Evolutionary conservation across 2,329 filamentous ascomycete species (phyloP), one percentile per base, ranked within the genome.

Genomic region (Cladosporium sp.): DNA sequence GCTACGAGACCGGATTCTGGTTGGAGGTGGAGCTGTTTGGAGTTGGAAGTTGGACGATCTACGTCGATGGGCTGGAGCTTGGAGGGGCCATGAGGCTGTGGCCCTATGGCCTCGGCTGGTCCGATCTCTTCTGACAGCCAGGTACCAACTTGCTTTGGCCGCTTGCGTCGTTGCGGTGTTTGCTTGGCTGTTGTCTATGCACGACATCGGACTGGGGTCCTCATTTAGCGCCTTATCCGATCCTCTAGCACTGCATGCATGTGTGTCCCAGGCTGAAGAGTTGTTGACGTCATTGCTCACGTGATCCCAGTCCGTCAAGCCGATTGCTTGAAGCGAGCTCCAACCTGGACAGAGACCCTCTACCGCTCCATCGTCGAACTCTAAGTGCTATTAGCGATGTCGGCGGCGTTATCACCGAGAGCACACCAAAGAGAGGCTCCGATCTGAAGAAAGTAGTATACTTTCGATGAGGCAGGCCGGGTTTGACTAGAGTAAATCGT

Each of bases 1-100:
- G 24, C 42, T 45, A n/a, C 25, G 42, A 4, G 4, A 20, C 42
- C 22, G 22, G 42, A 15, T 45, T 9, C 4, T 45, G 24, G 42
- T 28, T 28, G 24, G 24, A 28, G 25, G 42, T 45, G 42, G 42
- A 25, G 42, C 42, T 28, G 20, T 44, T 24, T 25, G 13, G 40
- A 9, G 22, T 45, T 17, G 42, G 15, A 45, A 45, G 24, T 45
- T 28, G 42, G 42, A 45, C 10, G 42, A 32, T 32, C 28, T 32
- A 10, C 28, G 12, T 32, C 28, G 12, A 10, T 32, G 17, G 42
- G 42, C 42, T 45, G 42, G 24, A 20, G 3, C 24, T 44, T 45
- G 42, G 42, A 45, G 42, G 42, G 42, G 42, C 42, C n/a, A 19
- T 28, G 42, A 45, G 42, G 24, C 42, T 45, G 42, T 45, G 42